Evolutionary conservation across 768 basidiomycete species (phyloP).

Genomic region (Dendrothele bispora): DNA sequence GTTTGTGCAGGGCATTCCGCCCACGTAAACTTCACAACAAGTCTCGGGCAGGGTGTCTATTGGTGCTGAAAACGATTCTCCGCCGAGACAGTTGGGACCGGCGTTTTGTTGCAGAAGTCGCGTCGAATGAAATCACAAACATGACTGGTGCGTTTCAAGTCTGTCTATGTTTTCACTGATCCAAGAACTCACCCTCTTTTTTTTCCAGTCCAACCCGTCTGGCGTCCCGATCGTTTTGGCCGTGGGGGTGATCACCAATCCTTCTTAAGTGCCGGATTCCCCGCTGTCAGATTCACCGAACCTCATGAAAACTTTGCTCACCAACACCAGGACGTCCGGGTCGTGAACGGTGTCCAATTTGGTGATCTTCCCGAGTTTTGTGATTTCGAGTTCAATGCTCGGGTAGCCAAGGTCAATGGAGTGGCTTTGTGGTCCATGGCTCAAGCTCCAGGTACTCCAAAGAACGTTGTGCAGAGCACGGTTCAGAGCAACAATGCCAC

Average conservation of each 20-base stretch:
- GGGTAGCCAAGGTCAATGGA: slow-evolving; percentile 49
- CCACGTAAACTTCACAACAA: slow-evolving; percentile 38
- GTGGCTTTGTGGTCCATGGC: slow-evolving; percentile 56
- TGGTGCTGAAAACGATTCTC: slow-evolving; percentile 57
- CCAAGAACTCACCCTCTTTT: neutral
- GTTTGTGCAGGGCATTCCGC: slow-evolving; percentile 51
- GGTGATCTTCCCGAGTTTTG: slow-evolving; percentile 55
- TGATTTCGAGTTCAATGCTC: slow-evolving; percentile 52
- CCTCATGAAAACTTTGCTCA: slow-evolving; percentile 58
- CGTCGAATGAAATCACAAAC: slow-evolving; percentile 44
- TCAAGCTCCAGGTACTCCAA: slow-evolving; percentile 54
- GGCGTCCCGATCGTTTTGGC: slow-evolving; percentile 52
- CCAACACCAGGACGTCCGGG: slow-evolving; percentile 56
- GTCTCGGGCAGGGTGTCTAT: slow-evolving; percentile 34
- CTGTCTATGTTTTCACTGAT: neutral
- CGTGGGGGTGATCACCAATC: slow-evolving; percentile 56
- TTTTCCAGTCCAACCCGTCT: slow-evolving; percentile 46
- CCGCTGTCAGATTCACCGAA: slow-evolving; percentile 57
- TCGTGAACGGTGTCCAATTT: slow-evolving; percentile 51
- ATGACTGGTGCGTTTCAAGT: slow-evolving; percentile 44
- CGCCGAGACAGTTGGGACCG: slow-evolving; percentile 49
- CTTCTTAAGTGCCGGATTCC: slow-evolving; percentile 49
- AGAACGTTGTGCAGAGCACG: slow-evolving; percentile 45
- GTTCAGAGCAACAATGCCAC: slow-evolving; percentile 56
- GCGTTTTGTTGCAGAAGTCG: slow-evolving; percentile 53